Percentiles rank a stretch among this genome's conserved stretches.
Evolutionary conservation across 495 filamentous ascomycete genomes (phyloP).

Genomic region (Venustampulla echinocandica): DNA sequence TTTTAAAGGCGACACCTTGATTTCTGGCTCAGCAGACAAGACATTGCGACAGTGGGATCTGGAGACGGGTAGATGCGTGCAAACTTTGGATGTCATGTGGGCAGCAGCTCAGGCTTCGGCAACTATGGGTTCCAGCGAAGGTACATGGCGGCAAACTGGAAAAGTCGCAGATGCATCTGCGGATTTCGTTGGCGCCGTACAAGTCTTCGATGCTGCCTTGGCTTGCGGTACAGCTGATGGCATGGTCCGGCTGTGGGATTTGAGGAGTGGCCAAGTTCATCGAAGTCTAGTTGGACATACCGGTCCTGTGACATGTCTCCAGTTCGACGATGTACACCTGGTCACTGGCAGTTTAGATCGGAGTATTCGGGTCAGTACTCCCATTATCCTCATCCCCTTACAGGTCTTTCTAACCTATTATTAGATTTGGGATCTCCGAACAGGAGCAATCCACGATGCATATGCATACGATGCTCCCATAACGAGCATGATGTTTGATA

Average conservation of each 20-base stretch:
- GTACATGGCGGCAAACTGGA: conserved; percentile 47
- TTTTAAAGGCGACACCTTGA: conserved; percentile 77
- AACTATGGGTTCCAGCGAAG: conserved; percentile 43
- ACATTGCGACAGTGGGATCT: conserved; percentile 97
- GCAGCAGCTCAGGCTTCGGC: conserved; percentile 86
- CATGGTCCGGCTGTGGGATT: conserved; percentile 96
- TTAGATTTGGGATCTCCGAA: conserved; percentile 98
- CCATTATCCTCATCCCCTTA: not conserved
- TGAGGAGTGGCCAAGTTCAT: conserved; percentile 92
- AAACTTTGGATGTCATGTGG: conserved; percentile 98
- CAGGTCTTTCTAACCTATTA: conserved; percentile 14
- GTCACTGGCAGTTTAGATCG: conserved; percentile 92
- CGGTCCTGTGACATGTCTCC: conserved; percentile 86
- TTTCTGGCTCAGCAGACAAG: conserved; percentile 95
- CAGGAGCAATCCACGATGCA: conserved; percentile 89
- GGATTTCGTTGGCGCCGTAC: conserved; percentile 89
- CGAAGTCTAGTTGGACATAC: conserved; percentile 94
- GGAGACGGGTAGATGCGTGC: conserved; percentile 87
- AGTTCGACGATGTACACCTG: conserved; percentile 93
- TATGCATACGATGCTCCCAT: conserved; percentile 92
- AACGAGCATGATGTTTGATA: conserved; percentile 97
- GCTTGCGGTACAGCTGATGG: conserved; percentile 98
- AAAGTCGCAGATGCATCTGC: conserved; percentile 58
- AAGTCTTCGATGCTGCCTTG: conserved; percentile 93
- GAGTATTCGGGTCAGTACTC: conserved; percentile 77